A percentile compares a stretch with the other conserved stretches of the same genome.
Conservation (phyloP, 2,329 filamentous ascomycete genomes). For the Aspergillus texensis region DNA sequence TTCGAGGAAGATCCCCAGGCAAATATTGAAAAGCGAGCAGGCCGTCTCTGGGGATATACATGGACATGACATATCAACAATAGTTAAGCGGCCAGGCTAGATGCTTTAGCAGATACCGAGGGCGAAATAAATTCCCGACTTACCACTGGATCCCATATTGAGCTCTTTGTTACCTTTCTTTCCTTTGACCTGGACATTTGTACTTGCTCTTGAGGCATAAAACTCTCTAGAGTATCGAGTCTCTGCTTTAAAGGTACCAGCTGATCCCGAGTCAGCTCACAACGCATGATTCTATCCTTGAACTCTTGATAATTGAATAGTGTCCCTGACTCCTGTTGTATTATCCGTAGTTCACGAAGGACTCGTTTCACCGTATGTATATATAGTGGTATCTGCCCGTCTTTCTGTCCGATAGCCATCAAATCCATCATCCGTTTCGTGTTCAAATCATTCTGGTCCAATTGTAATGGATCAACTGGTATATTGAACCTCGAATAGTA, state of each 20-base stretch:
- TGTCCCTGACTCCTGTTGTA: conserved; percentile 41
- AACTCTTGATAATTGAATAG: conserved; percentile 58
- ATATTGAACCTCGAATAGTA: conserved; percentile 52
- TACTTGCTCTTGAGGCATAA: conserved; percentile 20
- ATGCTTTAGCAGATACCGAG: background rate
- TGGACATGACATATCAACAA: conserved; percentile 25
- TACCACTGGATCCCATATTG: conserved; percentile 17
- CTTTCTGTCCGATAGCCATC: conserved; percentile 56
- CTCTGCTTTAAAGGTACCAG: conserved; percentile 22
- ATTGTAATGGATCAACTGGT: conserved; percentile 52
- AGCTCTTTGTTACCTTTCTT: background rate
- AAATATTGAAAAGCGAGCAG: conserved; percentile 26
- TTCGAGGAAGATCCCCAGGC: conserved; percentile 24
- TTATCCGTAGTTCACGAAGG: conserved; percentile 53
- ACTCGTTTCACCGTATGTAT: conserved; percentile 59
- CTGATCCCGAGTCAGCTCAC: conserved; percentile 17
- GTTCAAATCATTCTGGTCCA: conserved; percentile 58
- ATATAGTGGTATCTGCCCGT: conserved; percentile 56
- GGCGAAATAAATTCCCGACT: background rate
- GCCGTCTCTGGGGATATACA: conserved; percentile 24
- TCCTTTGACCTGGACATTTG: background rate
- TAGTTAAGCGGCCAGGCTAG: conserved; percentile 19
- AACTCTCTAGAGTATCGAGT: conserved; percentile 25
- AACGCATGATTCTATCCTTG: conserved; percentile 25
- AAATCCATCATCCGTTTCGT: conserved; percentile 62